phyloP scores from a whole-genome alignment of 2,329 filamentous ascomycete genomes.

The Neonectria sp. region DNA sequence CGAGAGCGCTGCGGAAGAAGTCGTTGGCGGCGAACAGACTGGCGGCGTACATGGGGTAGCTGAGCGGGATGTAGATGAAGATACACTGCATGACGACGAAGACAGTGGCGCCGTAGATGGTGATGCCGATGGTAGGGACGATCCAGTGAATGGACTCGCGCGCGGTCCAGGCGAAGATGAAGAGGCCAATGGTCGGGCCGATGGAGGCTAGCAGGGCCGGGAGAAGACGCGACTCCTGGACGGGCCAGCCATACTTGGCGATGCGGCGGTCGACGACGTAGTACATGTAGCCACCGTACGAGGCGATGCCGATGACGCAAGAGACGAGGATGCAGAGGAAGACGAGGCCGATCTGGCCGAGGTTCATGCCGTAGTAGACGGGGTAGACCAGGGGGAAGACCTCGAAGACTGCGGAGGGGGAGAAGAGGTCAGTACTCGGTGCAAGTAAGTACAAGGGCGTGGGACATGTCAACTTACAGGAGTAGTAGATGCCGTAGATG shows the following conservation, averaged over 20 bases:
- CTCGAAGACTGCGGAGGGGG: constrained; percentile 64
- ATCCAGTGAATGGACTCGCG: constrained; percentile 67
- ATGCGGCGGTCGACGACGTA: constrained; percentile 68
- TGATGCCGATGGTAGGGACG: constrained; percentile 70
- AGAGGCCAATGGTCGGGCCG: constrained; percentile 71
- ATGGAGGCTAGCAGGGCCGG: constrained; percentile 69
- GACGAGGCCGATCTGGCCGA: constrained; percentile 71
- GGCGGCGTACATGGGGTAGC: constrained; percentile 70
- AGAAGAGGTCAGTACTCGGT: no score
- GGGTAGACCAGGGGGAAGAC: constrained; percentile 77
- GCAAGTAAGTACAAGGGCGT: not conserved
- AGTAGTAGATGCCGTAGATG: constrained; percentile 74
- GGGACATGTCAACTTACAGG: constrained; percentile 53
- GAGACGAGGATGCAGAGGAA: constrained; percentile 74
- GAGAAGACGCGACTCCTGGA: constrained; percentile 68
- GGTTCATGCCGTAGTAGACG: constrained; percentile 71
- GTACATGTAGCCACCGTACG: constrained; percentile 67
- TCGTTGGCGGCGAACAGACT: constrained; percentile 74
- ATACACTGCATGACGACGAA: constrained; percentile 73
- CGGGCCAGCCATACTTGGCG: constrained; percentile 62
- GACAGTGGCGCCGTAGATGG: constrained; percentile 65
- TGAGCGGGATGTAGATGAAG: constrained; percentile 72
- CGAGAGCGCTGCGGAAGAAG: constrained; percentile 71
- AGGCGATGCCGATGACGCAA: constrained; percentile 65
- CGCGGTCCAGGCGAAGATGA: constrained; percentile 73